These are phyloP conservation scores for Plectosphaerella plurivora DNA, from an alignment of 2,329 filamentous ascomycete genomes.

Conservation along the genomic window DNA sequence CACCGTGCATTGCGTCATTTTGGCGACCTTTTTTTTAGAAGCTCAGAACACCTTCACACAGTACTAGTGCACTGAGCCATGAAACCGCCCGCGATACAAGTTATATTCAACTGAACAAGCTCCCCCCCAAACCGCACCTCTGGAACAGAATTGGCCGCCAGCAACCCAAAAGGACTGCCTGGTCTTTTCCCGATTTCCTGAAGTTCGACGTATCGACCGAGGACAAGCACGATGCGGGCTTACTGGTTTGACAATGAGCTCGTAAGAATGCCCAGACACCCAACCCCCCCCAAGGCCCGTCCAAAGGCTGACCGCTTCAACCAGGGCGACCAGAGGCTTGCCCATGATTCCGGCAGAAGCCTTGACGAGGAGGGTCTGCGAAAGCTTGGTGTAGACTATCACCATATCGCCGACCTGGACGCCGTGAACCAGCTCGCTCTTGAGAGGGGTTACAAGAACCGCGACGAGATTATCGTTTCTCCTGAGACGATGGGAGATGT, in stretches of 20 bases:
- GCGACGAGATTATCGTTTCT: conserved; percentile 87
- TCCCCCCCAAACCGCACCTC: too few relatives aligned
- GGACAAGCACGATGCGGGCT: conserved; percentile 43
- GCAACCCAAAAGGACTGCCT: too few relatives aligned
- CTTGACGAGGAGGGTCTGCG: conserved; percentile 63
- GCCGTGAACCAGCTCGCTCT: conserved; percentile 70
- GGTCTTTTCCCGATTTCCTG: too few relatives aligned
- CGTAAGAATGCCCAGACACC: conserved; percentile 29
- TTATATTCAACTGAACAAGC: too few relatives aligned
- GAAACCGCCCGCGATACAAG: too few relatives aligned
- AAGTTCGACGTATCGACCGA: too few relatives aligned
- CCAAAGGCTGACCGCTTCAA: not conserved
- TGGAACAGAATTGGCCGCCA: too few relatives aligned
- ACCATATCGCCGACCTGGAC: conserved; percentile 57
- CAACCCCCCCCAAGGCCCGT: not conserved
- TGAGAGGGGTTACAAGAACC: conserved; percentile 83
- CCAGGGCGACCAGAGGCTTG: conserved; percentile 87
- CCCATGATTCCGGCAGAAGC: conserved; percentile 77
- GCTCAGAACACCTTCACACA: not conserved
- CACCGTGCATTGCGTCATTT: not conserved
- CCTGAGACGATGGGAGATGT: conserved; percentile 77
- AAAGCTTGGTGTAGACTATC: conserved; percentile 77
- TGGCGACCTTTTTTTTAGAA: not conserved
- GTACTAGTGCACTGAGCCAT: too few relatives aligned
- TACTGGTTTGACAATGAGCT: conserved; percentile 54